Conservation (phyloP, 2,329 filamentous ascomycete genomes). For the Zymoseptoria crescenta region DNA sequence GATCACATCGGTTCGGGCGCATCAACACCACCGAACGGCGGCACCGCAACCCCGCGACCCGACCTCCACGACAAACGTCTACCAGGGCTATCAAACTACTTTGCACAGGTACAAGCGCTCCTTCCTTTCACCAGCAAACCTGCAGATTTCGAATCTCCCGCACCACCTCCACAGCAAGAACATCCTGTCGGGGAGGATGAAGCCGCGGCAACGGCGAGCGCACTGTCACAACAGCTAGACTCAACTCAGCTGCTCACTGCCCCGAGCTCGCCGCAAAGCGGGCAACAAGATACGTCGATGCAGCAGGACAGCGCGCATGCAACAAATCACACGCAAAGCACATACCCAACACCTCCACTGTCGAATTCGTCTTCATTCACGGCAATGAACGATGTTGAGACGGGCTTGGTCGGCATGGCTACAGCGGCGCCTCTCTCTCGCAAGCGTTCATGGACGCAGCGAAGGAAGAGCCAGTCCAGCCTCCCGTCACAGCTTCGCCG, state of each 20-base stretch:
- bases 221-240: constrained; percentile 10
- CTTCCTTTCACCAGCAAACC: constrained; percentile 44
- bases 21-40: constrained; percentile 70
- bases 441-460: constrained; percentile 20
- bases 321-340: constrained; percentile 8
- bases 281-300: constrained; percentile 19
- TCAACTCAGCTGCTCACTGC: constrained; percentile 25
- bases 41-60: constrained; percentile 81
- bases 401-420: constrained; percentile 12
- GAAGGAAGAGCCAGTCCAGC: constrained; percentile 18
- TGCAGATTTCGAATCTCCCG: constrained; percentile 24
- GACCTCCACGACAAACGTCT: constrained; percentile 85
- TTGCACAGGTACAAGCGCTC: constrained; percentile 96
- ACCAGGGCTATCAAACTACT: constrained; percentile 89
- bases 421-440: constrained; percentile 14
- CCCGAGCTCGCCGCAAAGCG: constrained; percentile 27
- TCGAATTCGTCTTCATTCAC: constrained; percentile 35
- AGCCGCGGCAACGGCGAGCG: constrained; percentile 3
- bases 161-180: constrained; percentile 27
- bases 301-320: constrained; percentile 10
- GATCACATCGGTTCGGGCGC: constrained; percentile 73
- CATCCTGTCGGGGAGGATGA: constrained; percentile 11
- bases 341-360: constrained; percentile 36
- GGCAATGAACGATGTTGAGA: constrained; percentile 21
- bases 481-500: constrained; percentile 27